These are phyloP conservation scores for Dioscorea dumetorum DNA, from an alignment of 106 monocot species.

Conservation along the genomic window DNA sequence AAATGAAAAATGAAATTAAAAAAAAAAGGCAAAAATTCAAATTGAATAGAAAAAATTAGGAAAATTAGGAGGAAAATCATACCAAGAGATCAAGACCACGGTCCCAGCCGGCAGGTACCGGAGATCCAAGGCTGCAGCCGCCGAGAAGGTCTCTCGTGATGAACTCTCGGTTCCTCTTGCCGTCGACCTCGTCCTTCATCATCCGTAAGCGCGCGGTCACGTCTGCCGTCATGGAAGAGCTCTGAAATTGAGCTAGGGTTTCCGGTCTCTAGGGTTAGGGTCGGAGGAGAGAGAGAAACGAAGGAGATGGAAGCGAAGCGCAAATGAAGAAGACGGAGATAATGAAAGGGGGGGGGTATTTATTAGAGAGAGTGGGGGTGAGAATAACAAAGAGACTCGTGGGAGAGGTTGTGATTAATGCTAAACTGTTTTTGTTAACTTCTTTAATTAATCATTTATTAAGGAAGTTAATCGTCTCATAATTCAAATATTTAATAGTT, in stretches of 20 bases:
- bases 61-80: not conserved
- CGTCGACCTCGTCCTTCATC: conserved; percentile 5
- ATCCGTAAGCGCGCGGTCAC: conserved; percentile 20
- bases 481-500: too few species aligned
- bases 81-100: conserved; percentile 13
- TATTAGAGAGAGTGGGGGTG: not conserved
- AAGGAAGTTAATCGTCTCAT: too few species aligned
- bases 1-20: too few species aligned
- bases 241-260: not conserved
- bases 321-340: not conserved
- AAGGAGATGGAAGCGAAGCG: not conserved
- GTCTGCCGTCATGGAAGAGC: conserved; percentile 27
- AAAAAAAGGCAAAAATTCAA: too few species aligned
- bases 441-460: too few species aligned
- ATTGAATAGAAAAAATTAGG: too few species aligned
- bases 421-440: too few species aligned
- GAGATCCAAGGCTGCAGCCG: conserved; percentile 20
- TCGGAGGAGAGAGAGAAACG: not conserved
- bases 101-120: conserved; percentile 18
- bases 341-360: not conserved
- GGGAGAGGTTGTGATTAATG: not conserved
- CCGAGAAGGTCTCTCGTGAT: conserved; percentile 29
- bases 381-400: not conserved
- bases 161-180: conserved; percentile 15
- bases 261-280: not conserved